phyloP scores from a whole-genome alignment of 768 basidiomycete species.

The Sporobolomyces pararoseus region DNA sequence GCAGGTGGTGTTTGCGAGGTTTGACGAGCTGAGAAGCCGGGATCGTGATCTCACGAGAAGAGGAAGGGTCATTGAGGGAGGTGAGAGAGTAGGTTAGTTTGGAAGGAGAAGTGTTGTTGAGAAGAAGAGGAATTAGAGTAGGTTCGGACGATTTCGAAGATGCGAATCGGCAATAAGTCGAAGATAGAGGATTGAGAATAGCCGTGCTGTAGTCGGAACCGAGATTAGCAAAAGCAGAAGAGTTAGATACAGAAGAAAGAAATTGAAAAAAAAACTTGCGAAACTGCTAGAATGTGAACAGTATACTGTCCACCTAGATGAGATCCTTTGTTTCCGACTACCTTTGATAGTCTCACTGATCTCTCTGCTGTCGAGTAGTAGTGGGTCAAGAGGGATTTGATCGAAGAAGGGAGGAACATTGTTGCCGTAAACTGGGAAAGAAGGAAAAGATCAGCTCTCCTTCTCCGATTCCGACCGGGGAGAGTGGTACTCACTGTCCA shows the following conservation, averaged over 20 bases:
- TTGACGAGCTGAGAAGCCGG: slow-evolving; percentile 21
- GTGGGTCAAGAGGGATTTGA: slow-evolving; percentile 28
- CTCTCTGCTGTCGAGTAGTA: slow-evolving; percentile 33
- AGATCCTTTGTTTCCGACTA: slow-evolving; percentile 17
- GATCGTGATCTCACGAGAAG: slow-evolving; percentile 12
- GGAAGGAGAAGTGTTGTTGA: slow-evolving; percentile 40
- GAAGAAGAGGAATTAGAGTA: slow-evolving; percentile 35
- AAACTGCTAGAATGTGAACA: slow-evolving; percentile 40
- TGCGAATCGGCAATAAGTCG: slow-evolving; percentile 36
- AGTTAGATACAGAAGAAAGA: neutral
- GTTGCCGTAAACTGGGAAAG: slow-evolving; percentile 23
- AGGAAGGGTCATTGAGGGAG: slow-evolving; percentile 15
- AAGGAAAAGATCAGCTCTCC: no score
- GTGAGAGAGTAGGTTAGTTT: slow-evolving; percentile 38
- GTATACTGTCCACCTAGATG: slow-evolving; percentile 39
- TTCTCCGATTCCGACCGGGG: no score
- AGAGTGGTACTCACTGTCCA: slow-evolving; percentile 26
- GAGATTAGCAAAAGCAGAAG: no score
- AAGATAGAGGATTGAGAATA: slow-evolving; percentile 31
- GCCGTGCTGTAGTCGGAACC: slow-evolving; percentile 39
- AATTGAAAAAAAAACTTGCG: slow-evolving; percentile 12
- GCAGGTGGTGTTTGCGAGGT: slow-evolving; percentile 6
- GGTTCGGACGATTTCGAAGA: slow-evolving; percentile 3
- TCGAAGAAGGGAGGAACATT: slow-evolving; percentile 20
- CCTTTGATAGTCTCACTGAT: slow-evolving; percentile 18